Base-by-base conservation (phyloP, 2,329 filamentous ascomycete genomes). In the Dothistroma septosporum region DNA sequence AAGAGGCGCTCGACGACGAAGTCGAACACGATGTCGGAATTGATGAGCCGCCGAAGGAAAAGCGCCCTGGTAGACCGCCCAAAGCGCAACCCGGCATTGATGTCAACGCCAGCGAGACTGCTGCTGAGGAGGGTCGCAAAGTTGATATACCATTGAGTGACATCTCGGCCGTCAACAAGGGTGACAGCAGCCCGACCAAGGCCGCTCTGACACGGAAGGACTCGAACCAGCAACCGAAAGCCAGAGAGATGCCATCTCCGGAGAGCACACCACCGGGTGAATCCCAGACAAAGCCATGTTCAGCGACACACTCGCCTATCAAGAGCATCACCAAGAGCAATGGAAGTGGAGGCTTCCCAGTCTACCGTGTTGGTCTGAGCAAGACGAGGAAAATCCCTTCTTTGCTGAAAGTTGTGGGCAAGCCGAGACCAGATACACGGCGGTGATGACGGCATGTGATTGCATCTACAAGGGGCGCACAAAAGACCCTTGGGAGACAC, bases 331-430 rank as follows among this genome's bases (percentile, higher is more conserved):
- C 61, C 21, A 63, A 64, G 14, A 76, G 74, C 58, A 74, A 37
- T n/a, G 24, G 41, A 12, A 44, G n/a, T 44, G 41, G 41, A 14
- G 19, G 41, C 9, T 53, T 53, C 16, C 77, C 4, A 73, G 75
- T 2, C 77, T 76, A 60, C 53, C 75, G 80, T 0, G 79, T 83
- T 5, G 80, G 80, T 1, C 66, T 83, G 60, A 82, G 80, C 67
- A 79, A 78, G 55, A 73, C 72, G 59, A 78, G 78, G 22, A 72
- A 77, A 28, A 82, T 82, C 52, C 78, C 79, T 19, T 78, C 80
- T 19, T 68, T 83, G 64, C 68, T 82, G 59, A 60, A 60, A 46
- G 52, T 24, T 24, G 48, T 60, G 31, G 53, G 58, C 16, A 41
- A 53, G n/a, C 58, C 58, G 46, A 48, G 28, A 16, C 53, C 53